Evolutionary conservation across 495 filamentous ascomycete genomes (phyloP).

Genomic region (Venustampulla echinocandica): DNA sequence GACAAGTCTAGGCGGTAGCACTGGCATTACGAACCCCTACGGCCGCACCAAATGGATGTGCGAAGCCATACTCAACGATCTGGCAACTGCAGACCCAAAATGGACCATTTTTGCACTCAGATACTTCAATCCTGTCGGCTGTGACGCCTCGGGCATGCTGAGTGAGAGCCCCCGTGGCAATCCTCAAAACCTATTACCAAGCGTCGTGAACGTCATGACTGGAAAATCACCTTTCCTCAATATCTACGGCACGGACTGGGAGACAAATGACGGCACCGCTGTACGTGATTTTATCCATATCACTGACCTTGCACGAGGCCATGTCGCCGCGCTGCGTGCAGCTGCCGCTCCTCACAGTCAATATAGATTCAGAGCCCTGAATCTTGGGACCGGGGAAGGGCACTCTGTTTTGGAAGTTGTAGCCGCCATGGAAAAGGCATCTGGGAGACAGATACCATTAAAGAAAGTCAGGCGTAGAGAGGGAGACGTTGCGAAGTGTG

Average conservation of each 20-base stretch:
- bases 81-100: constrained; percentile 46
- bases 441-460: no score
- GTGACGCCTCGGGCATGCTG: constrained; percentile 52
- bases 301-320: constrained; percentile 53
- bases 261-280: constrained; percentile 60
- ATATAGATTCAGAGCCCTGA: constrained; percentile 44
- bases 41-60: constrained; percentile 59
- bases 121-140: constrained; percentile 61
- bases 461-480: background rate
- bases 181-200: constrained; percentile 55
- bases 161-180: constrained; percentile 52
- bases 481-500: background rate
- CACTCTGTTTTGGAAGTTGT: constrained; percentile 41
- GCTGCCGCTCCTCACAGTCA: background rate
- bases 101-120: constrained; percentile 56
- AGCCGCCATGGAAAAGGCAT: background rate
- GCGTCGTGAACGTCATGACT: constrained; percentile 49
- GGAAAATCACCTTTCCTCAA: constrained; percentile 42
- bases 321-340: constrained; percentile 44
- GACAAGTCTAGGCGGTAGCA: constrained; percentile 28
- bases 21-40: constrained; percentile 55
- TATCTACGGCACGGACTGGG: constrained; percentile 56
- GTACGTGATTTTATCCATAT: constrained; percentile 62
- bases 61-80: constrained; percentile 55
- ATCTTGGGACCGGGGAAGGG: constrained; percentile 43